These are phyloP conservation scores for Sugiyamaella neomexicana DNA, from an alignment of 1,139 yeast species.

Conservation along the genomic window DNA sequence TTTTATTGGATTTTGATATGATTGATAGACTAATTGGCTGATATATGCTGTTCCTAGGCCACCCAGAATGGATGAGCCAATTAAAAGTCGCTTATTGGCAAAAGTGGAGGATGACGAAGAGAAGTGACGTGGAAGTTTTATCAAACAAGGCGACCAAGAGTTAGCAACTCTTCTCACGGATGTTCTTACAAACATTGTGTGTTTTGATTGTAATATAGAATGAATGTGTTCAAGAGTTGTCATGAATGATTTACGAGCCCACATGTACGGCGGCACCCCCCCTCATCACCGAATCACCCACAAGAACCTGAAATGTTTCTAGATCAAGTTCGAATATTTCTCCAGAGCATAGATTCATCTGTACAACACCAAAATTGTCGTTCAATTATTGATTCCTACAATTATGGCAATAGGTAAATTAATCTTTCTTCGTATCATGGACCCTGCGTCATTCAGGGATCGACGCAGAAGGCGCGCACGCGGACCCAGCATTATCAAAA, in stretches of 20 bases:
- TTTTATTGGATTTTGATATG: background rate
- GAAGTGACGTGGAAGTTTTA: background rate
- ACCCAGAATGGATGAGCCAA: background rate
- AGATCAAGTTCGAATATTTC: no score
- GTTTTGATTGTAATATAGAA: no score
- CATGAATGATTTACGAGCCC: background rate
- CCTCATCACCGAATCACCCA: no score
- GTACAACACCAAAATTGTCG: no score
- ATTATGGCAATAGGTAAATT: no score
- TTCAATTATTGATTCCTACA: no score
- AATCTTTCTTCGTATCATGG: background rate
- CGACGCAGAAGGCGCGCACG: background rate
- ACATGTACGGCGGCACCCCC: background rate
- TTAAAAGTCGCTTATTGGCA: background rate
- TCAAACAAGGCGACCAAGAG: background rate
- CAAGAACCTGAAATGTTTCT: background rate
- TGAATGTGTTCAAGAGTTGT: no score
- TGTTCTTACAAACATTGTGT: conserved; percentile 2
- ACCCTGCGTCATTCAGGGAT: conserved; percentile 5
- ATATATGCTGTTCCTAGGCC: conserved; percentile 1
- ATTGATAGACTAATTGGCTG: conserved; percentile 4
- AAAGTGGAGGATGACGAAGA: background rate
- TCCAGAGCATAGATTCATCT: no score
- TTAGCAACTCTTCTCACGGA: background rate
- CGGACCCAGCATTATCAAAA: conserved; percentile 2